Conservation (phyloP, 345 rosid species). For the Alliaria petiolata region DNA sequence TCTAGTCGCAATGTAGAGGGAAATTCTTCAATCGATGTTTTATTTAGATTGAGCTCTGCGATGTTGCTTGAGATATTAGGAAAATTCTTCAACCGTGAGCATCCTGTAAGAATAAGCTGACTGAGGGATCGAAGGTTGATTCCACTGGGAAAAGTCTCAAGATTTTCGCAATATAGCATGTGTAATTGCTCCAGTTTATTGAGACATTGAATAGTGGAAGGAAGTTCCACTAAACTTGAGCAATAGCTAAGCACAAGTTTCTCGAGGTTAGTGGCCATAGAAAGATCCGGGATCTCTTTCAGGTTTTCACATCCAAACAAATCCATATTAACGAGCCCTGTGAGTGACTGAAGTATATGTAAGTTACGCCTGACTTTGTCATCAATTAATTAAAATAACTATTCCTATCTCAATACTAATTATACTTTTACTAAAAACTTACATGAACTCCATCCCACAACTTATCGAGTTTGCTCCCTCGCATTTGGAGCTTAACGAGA, state of each 20-base stretch:
- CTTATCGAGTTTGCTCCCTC: not conserved
- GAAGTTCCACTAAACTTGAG: constrained; percentile 1
- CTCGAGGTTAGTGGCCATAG: constrained; percentile 8
- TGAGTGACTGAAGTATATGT: not conserved
- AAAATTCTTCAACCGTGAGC: constrained; percentile 5
- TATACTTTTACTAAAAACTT: too few species aligned
- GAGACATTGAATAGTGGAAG: not conserved
- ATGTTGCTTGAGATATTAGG: constrained; percentile 17
- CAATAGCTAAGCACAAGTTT: constrained; percentile 1
- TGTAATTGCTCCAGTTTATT: not conserved
- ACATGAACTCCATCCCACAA: not conserved
- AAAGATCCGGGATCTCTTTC: constrained; percentile 12
- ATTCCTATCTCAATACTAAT: too few species aligned
- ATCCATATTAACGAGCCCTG: not conserved
- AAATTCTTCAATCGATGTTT: not conserved
- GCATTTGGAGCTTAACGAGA: not conserved
- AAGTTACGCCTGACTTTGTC: not conserved
- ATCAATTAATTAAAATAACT: too few species aligned
- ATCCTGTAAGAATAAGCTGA: not conserved
- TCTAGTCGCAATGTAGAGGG: not conserved
- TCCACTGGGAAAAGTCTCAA: not conserved
- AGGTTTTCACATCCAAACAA: not conserved
- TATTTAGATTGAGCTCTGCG: not conserved
- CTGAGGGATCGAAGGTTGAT: not conserved
- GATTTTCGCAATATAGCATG: not conserved